These are phyloP conservation scores for Mucor indicus DNA, from an alignment of 371 early-diverging fungal species.

Conservation along the genomic window DNA sequence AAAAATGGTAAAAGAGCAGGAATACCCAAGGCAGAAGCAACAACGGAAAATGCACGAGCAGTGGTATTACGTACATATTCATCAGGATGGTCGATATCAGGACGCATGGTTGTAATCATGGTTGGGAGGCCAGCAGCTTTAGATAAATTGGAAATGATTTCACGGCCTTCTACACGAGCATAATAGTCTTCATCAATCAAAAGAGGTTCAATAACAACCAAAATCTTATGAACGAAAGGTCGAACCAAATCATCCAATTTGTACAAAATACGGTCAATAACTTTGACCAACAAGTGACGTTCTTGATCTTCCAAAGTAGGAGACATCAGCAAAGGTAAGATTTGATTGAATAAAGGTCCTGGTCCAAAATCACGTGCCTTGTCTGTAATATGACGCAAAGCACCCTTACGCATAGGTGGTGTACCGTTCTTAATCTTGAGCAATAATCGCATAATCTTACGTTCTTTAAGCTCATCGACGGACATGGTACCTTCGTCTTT, in stretches of 20 bases:
- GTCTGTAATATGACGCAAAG: slow-evolving; percentile 93
- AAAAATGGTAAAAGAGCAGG: slow-evolving; percentile 93
- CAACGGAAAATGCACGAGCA: slow-evolving; percentile 96
- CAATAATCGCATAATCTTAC: slow-evolving; percentile 93
- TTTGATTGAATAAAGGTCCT: slow-evolving; percentile 94
- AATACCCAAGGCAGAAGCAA: slow-evolving; percentile 95
- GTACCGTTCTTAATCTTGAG: slow-evolving; percentile 98
- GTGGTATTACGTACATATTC: slow-evolving; percentile 98
- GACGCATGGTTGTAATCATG: slow-evolving; percentile 98
- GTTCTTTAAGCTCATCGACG: slow-evolving; percentile 88
- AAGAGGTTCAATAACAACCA: slow-evolving; percentile 97
- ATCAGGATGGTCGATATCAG: slow-evolving; percentile 96
- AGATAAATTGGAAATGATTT: slow-evolving; percentile 94
- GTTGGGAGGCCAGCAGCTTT: slow-evolving; percentile 98
- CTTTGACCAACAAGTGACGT: slow-evolving; percentile 95
- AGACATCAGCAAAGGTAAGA: slow-evolving; percentile 94
- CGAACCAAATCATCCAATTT: slow-evolving; percentile 95
- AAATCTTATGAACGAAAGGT: slow-evolving; percentile 96
- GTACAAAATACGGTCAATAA: slow-evolving; percentile 94
- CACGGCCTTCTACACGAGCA: slow-evolving; percentile 96
- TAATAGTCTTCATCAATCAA: slow-evolving; percentile 97
- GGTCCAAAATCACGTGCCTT: slow-evolving; percentile 96
- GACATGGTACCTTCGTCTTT: slow-evolving; percentile 82
- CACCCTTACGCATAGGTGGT: slow-evolving; percentile 90
- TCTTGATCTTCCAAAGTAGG: slow-evolving; percentile 97